Percentiles rank a stretch among this genome's conserved stretches.
Evolutionary conservation across 129 eudicot genomes (phyloP).

Genomic region (Heracleum sosnowskyi): DNA sequence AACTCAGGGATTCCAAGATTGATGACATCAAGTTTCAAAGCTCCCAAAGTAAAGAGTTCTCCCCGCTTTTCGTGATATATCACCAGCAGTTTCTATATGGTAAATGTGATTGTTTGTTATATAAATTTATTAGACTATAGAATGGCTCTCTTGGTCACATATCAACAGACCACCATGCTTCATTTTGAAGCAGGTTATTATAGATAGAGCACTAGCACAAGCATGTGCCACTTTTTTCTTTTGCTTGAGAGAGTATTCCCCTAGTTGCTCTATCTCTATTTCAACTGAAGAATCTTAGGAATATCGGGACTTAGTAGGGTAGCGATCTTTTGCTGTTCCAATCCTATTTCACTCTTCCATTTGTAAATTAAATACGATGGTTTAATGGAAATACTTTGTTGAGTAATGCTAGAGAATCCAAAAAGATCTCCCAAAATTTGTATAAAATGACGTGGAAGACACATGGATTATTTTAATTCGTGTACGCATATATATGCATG

Average conservation of each 20-base stretch:
- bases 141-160: background rate
- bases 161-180: background rate
- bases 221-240: background rate
- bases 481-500: no score
- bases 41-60: slow-evolving; percentile 36
- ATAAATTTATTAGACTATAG: background rate
- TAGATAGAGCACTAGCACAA: background rate
- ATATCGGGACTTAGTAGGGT: background rate
- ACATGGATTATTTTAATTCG: no score
- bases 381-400: no score
- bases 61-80: slow-evolving; percentile 4
- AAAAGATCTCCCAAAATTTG: no score
- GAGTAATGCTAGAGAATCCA: no score
- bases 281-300: background rate
- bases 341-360: background rate
- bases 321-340: background rate
- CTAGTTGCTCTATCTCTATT: background rate
- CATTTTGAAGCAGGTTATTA: no score
- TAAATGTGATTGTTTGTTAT: background rate
- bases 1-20: slow-evolving; percentile 28
- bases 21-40: slow-evolving; percentile 41
- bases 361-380: background rate
- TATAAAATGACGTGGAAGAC: no score
- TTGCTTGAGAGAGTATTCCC: background rate
- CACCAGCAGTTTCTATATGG: background rate